Evolutionary conservation across 805 yeast genomes (phyloP).

Genomic region (Sugiyamaella boreocaroliniensis): DNA sequence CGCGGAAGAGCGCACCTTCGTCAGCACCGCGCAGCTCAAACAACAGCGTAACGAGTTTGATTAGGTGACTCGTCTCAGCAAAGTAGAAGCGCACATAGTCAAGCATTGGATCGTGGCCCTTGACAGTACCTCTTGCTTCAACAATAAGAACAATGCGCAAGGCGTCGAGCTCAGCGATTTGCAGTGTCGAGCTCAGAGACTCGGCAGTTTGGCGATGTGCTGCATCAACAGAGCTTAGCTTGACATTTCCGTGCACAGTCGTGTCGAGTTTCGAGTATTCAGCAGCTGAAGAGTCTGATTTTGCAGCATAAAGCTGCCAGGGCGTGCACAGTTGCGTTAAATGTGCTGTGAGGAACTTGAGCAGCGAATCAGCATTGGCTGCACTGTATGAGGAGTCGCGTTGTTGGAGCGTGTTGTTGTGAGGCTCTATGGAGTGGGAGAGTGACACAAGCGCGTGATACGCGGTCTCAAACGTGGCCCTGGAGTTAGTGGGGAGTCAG

Average conservation of each 20-base stretch:
- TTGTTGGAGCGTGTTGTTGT: not conserved
- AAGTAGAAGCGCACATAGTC: constrained; percentile 14
- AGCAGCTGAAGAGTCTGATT: not conserved
- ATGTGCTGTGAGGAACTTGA: not conserved
- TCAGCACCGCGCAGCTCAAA: constrained; percentile 4
- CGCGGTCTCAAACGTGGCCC: constrained; percentile 4
- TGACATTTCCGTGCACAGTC: not conserved
- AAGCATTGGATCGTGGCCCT: constrained; percentile 7
- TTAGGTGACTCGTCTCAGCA: constrained; percentile 16
- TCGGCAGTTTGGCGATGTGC: constrained; percentile 12
- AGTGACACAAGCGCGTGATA: constrained; percentile 1
- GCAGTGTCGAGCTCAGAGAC: constrained; percentile 8
- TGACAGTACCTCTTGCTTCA: constrained; percentile 8
- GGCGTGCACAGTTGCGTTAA: not conserved
- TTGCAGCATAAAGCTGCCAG: not conserved
- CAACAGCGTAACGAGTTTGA: constrained; percentile 14
- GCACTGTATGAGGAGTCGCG: not conserved
- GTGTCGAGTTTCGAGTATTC: not conserved
- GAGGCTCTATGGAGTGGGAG: not conserved
- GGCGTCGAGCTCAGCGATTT: constrained; percentile 16
- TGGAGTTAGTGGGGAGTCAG: not conserved
- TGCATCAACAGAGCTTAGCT: constrained; percentile 5
- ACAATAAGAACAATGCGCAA: constrained; percentile 13
- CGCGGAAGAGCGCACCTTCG: not conserved
- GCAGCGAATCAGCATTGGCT: not conserved